Evolutionary conservation across 2,329 filamentous ascomycete genomes (phyloP).

Genomic region (Sphaerulina musiva): DNA sequence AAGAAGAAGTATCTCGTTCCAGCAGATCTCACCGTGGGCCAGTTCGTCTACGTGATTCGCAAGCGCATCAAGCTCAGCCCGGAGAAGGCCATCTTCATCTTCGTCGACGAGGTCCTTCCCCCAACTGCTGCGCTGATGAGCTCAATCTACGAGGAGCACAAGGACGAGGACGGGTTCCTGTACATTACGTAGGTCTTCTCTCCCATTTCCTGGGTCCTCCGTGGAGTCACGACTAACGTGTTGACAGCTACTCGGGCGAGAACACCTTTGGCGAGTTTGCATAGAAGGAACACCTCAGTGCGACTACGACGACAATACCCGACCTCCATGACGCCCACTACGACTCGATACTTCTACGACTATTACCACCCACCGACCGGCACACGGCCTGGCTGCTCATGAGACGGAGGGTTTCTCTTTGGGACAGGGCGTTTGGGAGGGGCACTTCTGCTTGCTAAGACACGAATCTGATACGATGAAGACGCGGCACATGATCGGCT

Average conservation of each 20-base stretch:
- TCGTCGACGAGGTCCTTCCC: conserved; percentile 95
- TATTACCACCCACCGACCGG: conserved; percentile 1
- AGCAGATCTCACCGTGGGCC: conserved; percentile 92
- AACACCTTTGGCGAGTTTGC: conserved; percentile 77
- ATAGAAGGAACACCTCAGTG: conserved; percentile 24
- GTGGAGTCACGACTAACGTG: conserved; percentile 10
- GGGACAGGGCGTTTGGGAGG: conserved; percentile 17
- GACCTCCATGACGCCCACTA: conserved; percentile 5
- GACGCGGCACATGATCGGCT: conserved; percentile 1
- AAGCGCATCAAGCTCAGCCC: conserved; percentile 99
- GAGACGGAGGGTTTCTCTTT: conserved; percentile 19
- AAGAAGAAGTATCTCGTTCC: conserved; percentile 99
- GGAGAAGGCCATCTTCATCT: conserved; percentile 99
- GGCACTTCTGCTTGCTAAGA: conserved; percentile 11
- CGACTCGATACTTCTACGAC: conserved; percentile 3
- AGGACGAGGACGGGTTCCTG: conserved; percentile 78
- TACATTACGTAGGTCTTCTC: conserved; percentile 75
- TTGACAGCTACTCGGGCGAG: conserved; percentile 85
- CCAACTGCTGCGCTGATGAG: conserved; percentile 97
- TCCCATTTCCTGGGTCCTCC: not conserved
- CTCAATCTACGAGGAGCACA: conserved; percentile 99
- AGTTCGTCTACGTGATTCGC: conserved; percentile 99
- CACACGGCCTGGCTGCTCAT: conserved; percentile 13
- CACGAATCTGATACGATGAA: conserved; percentile 9
- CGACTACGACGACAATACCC: conserved; percentile 8